phyloP scores from a whole-genome alignment of 768 basidiomycete species.

The Macrolepiota fuliginosa region DNA sequence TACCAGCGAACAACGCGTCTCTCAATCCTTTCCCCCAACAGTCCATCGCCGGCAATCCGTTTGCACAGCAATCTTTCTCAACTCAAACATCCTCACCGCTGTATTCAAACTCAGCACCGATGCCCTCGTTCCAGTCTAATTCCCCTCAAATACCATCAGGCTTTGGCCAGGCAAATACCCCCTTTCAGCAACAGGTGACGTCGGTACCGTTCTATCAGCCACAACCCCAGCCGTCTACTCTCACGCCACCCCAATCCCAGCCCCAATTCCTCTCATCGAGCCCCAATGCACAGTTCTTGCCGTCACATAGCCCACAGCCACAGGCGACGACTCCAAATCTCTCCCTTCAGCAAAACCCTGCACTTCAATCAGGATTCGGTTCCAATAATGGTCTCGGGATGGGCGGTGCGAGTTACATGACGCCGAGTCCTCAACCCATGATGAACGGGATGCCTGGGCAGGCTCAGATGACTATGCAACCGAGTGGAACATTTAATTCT shows the following conservation, averaged over 20 bases:
- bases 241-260: slow-evolving; percentile 25
- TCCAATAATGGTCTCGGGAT: slow-evolving; percentile 19
- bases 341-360: not conserved
- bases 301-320: slow-evolving; percentile 34
- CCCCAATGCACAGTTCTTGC: slow-evolving; percentile 25
- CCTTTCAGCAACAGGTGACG: slow-evolving; percentile 17
- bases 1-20: not conserved
- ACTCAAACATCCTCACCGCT: slow-evolving; percentile 19
- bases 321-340: slow-evolving; percentile 13
- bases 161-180: slow-evolving; percentile 15
- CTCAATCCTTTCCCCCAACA: slow-evolving; percentile 24
- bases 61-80: slow-evolving; percentile 17
- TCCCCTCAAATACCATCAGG: slow-evolving; percentile 18
- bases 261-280: slow-evolving; percentile 31
- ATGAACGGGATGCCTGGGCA: slow-evolving; percentile 28
- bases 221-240: slow-evolving; percentile 21
- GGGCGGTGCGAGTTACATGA: slow-evolving; percentile 19
- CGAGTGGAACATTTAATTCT: slow-evolving; percentile 10
- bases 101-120: slow-evolving; percentile 17
- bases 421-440: slow-evolving; percentile 30
- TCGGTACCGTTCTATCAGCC: slow-evolving; percentile 22
- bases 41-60: slow-evolving; percentile 12
- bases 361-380: slow-evolving; percentile 4
- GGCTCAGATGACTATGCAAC: slow-evolving; percentile 30
- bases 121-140: slow-evolving; percentile 21